Percentiles rank a stretch among this genome's conserved stretches.
Evolutionary conservation across 139 green algal species (phyloP).

Genomic region (Trebouxia sp.): DNA sequence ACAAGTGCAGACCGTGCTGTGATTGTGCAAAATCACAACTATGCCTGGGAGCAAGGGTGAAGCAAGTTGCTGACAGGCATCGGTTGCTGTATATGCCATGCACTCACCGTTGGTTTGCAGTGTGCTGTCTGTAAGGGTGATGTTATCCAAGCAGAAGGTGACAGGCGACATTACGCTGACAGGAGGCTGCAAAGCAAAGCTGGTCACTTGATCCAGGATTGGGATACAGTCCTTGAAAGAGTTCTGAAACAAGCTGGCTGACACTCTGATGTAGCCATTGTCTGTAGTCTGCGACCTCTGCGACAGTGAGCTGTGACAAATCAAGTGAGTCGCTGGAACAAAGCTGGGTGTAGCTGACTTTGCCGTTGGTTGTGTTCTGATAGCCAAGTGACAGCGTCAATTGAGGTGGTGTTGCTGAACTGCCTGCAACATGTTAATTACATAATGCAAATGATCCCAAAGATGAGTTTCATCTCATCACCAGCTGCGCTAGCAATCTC

Average conservation of each 20-base stretch:
- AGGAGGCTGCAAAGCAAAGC: not conserved
- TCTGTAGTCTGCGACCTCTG: not conserved
- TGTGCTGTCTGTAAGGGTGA: not conserved
- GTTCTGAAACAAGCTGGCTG: not conserved
- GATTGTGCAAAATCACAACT: no score
- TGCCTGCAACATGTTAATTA: no score
- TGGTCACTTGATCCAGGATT: not conserved
- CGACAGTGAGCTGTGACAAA: not conserved
- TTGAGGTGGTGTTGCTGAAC: not conserved
- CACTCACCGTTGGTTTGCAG: not conserved
- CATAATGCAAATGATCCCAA: no score
- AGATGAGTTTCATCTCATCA: no score
- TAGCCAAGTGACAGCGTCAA: not conserved
- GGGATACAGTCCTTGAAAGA: not conserved
- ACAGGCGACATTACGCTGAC: not conserved
- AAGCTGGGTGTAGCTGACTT: not conserved
- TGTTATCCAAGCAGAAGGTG: constrained; percentile 9
- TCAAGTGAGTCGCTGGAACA: not conserved
- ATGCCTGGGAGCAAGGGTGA: no score
- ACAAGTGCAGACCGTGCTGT: no score
- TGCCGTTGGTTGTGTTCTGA: not conserved
- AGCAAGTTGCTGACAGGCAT: no score
- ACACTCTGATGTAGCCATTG: not conserved
- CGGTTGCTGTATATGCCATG: no score
- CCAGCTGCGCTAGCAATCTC: no score